These are phyloP conservation scores for Pterocarpus macrocarpus DNA, from an alignment of 306 rosid genomes.

Conservation along the genomic window DNA sequence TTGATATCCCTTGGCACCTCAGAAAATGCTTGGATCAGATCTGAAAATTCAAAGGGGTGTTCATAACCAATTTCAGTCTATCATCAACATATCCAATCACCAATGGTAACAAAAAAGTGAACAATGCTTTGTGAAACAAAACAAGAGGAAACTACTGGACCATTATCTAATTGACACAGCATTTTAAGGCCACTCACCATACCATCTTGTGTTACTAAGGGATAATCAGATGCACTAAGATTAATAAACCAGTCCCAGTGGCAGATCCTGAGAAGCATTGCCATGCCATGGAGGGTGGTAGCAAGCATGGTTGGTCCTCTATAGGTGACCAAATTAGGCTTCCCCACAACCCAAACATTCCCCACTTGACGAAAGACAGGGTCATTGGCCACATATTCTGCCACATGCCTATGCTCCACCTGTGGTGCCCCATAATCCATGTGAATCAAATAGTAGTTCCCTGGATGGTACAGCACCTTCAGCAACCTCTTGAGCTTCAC, in stretches of 20 bases:
- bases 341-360: slow-evolving; percentile 86
- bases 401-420: slow-evolving; percentile 64
- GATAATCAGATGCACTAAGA: slow-evolving; percentile 96
- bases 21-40: slow-evolving; percentile 84
- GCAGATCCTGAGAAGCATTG: slow-evolving; percentile 71
- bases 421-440: slow-evolving; percentile 78
- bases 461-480: slow-evolving; percentile 81
- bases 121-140: background rate
- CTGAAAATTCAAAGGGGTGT: slow-evolving; percentile 46
- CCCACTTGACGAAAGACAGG: slow-evolving; percentile 73
- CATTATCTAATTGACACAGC: background rate
- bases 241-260: slow-evolving; percentile 95
- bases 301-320: slow-evolving; percentile 98
- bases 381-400: slow-evolving; percentile 61
- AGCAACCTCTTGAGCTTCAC: slow-evolving; percentile 67
- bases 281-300: slow-evolving; percentile 87
- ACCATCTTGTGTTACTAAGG: slow-evolving; percentile 96
- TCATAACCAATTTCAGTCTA: background rate
- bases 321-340: slow-evolving; percentile 83
- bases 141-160: background rate
- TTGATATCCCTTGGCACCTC: slow-evolving; percentile 79
- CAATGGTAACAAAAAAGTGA: background rate
- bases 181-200: slow-evolving; percentile 81
- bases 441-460: slow-evolving; percentile 83
- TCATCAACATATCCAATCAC: slow-evolving; percentile 10